These are phyloP conservation scores for Spinellus fusiger DNA, from an alignment of 192 early-diverging fungal genomes.

Conservation along the genomic window DNA sequence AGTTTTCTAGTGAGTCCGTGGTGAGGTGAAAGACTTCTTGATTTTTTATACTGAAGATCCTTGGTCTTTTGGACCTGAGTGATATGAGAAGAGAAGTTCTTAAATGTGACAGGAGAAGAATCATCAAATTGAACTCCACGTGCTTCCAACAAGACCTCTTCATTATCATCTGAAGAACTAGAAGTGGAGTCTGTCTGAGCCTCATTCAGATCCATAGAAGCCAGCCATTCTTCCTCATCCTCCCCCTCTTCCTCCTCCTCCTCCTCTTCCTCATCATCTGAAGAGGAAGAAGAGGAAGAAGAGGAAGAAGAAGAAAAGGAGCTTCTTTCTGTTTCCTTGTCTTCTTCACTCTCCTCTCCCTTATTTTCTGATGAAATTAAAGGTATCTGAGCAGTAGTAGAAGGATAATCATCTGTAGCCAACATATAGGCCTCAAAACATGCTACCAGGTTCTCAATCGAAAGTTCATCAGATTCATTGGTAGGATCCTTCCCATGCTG, in stretches of 20 bases:
- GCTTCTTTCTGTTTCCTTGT: neutral
- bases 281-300: neutral
- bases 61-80: neutral
- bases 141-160: constrained; percentile 16
- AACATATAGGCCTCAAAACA: constrained; percentile 49
- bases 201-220: neutral
- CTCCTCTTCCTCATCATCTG: constrained; percentile 21
- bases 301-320: neutral
- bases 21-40: neutral
- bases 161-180: constrained; percentile 7
- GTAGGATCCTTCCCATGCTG: constrained; percentile 40
- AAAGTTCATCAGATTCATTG: constrained; percentile 48
- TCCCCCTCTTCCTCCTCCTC: constrained; percentile 31
- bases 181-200: neutral
- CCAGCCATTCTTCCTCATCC: constrained; percentile 4
- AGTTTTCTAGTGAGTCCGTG: neutral
- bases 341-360: neutral
- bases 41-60: neutral
- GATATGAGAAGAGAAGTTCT: neutral
- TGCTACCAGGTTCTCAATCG: constrained; percentile 56
- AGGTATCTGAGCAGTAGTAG: neutral
- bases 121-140: constrained; percentile 16
- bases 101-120: neutral
- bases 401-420: constrained; percentile 1
- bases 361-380: neutral